Base-by-base conservation (phyloP, 2,329 filamentous ascomycete species). In the Metarhizium brunneum region DNA sequence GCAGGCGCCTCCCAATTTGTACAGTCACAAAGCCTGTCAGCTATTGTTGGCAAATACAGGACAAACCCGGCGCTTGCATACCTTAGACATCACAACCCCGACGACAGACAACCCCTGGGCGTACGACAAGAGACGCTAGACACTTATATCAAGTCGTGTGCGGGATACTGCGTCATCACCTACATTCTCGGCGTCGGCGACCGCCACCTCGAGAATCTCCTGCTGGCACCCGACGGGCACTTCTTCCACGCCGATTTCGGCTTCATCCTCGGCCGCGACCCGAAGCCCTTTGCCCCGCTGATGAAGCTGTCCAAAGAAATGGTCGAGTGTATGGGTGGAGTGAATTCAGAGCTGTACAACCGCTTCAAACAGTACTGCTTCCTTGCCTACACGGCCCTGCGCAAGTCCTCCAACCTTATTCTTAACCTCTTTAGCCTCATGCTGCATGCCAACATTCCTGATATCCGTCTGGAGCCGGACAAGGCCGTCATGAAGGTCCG, bases 231-330 rank as follows among this genome's bases (percentile, higher is more conserved):
- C 1, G 87, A 92, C 62, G 94, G 85, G 0, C 90, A 95, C 71
- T 99, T 99, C 76, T 96, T 99, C 80, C 94, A 99, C 69, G 92
- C 92, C 35, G 94, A 99, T 70, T 99, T 99, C 65, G 94, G 95
- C 47, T 99, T 95, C 71, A 99, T 99, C 59, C 86, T 99, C 1
- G 94, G 94, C 18, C 88, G 94, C 45, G 94, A 99, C 63, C 94
- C 94, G 0, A 99, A 99, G 67, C 94, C 94, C 0, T 97, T 99
- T 67, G 92, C 94, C 0, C 94, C 94, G 0, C 85, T 92, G 53
- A 96, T 99, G 86, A 99, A 99, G 71, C 83, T 99, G 8, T 92
- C 88, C 66, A 92, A 92, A 63, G 92, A 99, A 67, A 99, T 99
- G 94, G 90, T 97, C 3, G 94, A 99, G 65, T 94, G 92, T 59